phyloP scores from a whole-genome alignment of 768 basidiomycete genomes.

The Boletus edulis region DNA sequence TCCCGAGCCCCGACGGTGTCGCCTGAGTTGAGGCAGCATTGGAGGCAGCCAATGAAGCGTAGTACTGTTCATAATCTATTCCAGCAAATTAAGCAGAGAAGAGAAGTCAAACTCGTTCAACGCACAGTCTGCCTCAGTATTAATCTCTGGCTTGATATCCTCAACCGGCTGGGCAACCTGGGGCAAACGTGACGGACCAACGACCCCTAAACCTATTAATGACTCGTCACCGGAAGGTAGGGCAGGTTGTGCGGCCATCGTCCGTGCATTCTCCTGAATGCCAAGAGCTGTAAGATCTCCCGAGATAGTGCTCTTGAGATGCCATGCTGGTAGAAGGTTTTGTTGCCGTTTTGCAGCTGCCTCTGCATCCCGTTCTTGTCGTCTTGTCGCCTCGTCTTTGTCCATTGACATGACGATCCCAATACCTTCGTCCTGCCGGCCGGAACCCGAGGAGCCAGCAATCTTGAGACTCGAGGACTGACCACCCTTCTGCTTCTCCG shows the following conservation, averaged over 20 bases:
- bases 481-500: constrained; percentile 56
- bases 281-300: constrained; percentile 89
- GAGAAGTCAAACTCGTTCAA: neutral
- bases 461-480: constrained; percentile 62
- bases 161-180: constrained; percentile 26
- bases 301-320: constrained; percentile 92
- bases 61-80: constrained; percentile 79
- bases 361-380: constrained; percentile 72
- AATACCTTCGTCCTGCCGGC: constrained; percentile 60
- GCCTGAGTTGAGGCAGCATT: constrained; percentile 54
- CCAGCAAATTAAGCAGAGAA: neutral
- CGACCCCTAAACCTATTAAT: constrained; percentile 62
- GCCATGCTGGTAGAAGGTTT: constrained; percentile 92
- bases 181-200: constrained; percentile 37
- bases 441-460: constrained; percentile 62
- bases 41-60: constrained; percentile 72
- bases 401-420: constrained; percentile 82
- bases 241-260: constrained; percentile 35
- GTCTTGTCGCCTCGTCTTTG: constrained; percentile 77
- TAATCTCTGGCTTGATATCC: constrained; percentile 48
- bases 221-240: constrained; percentile 67
- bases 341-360: constrained; percentile 85
- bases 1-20: constrained; percentile 57
- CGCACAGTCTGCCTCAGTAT: constrained; percentile 68
- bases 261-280: constrained; percentile 64